Percentiles rank a stretch among this genome's conserved stretches.
Conservation (phyloP, 2,329 filamentous ascomycete species). For the Onygenales sp. region DNA sequence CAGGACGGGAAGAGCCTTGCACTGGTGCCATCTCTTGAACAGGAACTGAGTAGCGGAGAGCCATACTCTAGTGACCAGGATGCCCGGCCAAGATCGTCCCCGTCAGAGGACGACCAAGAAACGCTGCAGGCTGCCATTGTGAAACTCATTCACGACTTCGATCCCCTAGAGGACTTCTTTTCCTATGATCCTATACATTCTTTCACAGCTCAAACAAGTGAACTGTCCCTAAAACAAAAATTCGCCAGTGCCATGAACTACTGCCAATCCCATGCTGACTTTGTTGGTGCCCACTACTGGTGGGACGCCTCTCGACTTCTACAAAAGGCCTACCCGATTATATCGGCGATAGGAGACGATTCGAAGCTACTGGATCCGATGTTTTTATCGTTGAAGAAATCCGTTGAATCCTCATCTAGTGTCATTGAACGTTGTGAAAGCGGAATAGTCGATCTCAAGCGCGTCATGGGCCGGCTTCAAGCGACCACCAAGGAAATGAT, state of each 20-base stretch:
- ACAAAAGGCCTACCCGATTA: slow-evolving; percentile 48
- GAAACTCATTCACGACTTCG: slow-evolving; percentile 72
- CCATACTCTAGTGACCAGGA: slow-evolving; percentile 42
- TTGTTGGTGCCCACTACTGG: slow-evolving; percentile 73
- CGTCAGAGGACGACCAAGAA: slow-evolving; percentile 66
- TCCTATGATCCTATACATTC: slow-evolving; percentile 8
- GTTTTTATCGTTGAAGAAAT: slow-evolving; percentile 47
- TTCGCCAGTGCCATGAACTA: slow-evolving; percentile 63
- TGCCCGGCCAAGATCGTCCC: slow-evolving; percentile 35
- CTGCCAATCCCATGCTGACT: slow-evolving; percentile 71
- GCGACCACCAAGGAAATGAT: slow-evolving; percentile 65
- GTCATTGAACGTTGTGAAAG: slow-evolving; percentile 28
- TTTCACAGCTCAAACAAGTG: slow-evolving; percentile 3
- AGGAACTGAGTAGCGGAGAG: slow-evolving; percentile 53
- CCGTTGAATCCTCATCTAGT: slow-evolving; percentile 21
- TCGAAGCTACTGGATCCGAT: slow-evolving; percentile 62
- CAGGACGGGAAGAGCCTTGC: slow-evolving; percentile 61
- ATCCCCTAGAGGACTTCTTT: slow-evolving; percentile 54
- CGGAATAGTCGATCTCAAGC: slow-evolving; percentile 68
- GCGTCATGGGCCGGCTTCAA: slow-evolving; percentile 70
- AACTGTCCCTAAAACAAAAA: slow-evolving; percentile 23
- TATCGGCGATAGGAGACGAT: slow-evolving; percentile 49
- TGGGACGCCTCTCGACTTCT: slow-evolving; percentile 74
- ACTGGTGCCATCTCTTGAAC: slow-evolving; percentile 54
- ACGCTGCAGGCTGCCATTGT: slow-evolving; percentile 71